phyloP scores from a whole-genome alignment of 257 asterid species.

The Nicotiana obtusifolia region DNA sequence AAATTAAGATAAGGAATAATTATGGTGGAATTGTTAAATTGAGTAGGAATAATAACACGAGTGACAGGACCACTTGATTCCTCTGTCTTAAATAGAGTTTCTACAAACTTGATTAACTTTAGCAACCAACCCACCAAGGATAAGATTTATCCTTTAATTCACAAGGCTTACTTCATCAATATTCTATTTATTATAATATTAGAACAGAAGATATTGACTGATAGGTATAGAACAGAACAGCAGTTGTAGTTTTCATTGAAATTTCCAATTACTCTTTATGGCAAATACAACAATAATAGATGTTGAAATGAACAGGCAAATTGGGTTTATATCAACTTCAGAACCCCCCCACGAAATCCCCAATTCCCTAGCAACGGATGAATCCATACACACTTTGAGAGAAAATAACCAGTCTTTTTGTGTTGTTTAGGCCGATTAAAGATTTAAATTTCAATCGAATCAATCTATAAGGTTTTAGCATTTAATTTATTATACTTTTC shows the following conservation, averaged over 20 bases:
- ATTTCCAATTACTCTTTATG: not conserved
- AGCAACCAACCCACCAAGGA: conserved; percentile 8
- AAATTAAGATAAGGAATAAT: not conserved
- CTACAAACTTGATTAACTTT: not conserved
- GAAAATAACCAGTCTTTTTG: not conserved
- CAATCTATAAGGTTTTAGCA: not conserved
- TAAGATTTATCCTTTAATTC: not conserved
- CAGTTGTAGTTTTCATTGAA: not conserved
- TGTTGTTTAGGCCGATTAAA: not conserved
- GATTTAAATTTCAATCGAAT: not conserved
- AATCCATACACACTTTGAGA: not conserved
- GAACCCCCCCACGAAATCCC: not conserved
- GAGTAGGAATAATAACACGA: conserved; percentile 13
- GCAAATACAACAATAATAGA: not conserved
- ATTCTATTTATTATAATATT: not conserved
- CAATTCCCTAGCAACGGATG: not conserved
- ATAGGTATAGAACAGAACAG: not conserved
- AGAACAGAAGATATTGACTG: not conserved
- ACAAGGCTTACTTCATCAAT: conserved; percentile 13
- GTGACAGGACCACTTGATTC: conserved; percentile 20
- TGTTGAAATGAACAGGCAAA: conserved; percentile 22
- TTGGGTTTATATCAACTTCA: conserved; percentile 11
- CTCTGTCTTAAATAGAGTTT: not conserved
- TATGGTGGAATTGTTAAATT: conserved; percentile 1
- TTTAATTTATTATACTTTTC: too few species aligned